phyloP scores from a whole-genome alignment of 75 land plant genomes.

The Larix kaempferi region DNA sequence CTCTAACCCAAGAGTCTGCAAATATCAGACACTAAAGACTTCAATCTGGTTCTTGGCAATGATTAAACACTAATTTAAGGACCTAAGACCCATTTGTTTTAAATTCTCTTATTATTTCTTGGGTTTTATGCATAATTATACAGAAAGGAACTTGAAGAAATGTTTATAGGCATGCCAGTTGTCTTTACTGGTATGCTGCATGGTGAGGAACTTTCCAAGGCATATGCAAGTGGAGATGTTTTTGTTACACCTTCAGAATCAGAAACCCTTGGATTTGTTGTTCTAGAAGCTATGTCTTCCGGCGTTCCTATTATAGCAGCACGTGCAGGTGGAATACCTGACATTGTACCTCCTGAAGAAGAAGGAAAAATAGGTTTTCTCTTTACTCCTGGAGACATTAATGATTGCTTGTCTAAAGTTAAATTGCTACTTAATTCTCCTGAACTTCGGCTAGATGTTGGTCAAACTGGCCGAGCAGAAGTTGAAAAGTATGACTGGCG shows the following conservation, averaged over 20 bases:
- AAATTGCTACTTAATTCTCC: constrained; percentile 33
- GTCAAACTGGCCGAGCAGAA: constrained; percentile 78
- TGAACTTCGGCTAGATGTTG: constrained; percentile 64
- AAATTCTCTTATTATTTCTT: neutral
- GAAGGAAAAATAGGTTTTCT: constrained; percentile 88
- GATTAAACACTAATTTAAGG: neutral
- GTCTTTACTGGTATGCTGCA: constrained; percentile 94
- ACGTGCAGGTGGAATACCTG: constrained; percentile 96
- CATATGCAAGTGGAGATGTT: constrained; percentile 97
- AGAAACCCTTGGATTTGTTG: constrained; percentile 95
- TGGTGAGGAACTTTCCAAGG: constrained; percentile 96
- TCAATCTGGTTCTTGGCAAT: too few relatives aligned
- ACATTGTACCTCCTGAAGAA: constrained; percentile 75
- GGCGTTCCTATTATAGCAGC: constrained; percentile 94
- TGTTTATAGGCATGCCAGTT: constrained; percentile 90
- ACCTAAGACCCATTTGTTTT: neutral
- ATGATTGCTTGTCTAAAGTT: constrained; percentile 82
- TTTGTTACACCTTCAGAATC: constrained; percentile 98
- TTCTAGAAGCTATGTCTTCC: constrained; percentile 99
- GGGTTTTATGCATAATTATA: neutral
- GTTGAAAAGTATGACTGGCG: constrained; percentile 97
- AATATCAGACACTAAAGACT: too few relatives aligned
- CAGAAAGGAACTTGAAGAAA: constrained; percentile 79
- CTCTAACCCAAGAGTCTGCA: neutral
- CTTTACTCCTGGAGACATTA: constrained; percentile 80